Evolutionary conservation across 345 rosid genomes (phyloP).

Genomic region (Aethionema arabicum): DNA sequence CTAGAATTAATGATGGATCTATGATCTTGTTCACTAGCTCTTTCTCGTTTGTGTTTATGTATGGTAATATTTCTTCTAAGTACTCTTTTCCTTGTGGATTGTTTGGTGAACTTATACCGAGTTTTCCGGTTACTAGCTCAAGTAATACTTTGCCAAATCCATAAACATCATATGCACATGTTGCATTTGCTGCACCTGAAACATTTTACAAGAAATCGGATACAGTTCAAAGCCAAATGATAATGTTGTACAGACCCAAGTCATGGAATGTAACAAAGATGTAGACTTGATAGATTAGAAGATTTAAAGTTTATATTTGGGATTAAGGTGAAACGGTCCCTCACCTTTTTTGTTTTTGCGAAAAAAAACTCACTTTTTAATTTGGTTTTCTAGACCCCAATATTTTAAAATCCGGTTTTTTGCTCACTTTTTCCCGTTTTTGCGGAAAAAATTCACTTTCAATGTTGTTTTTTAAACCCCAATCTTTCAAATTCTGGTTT

Average conservation of each 20-base stretch:
- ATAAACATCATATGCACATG: conserved; percentile 80
- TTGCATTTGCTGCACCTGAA: conserved; percentile 60
- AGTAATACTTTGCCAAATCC: conserved; percentile 96
- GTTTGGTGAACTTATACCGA: conserved; percentile 75
- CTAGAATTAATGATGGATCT: conserved; percentile 84
- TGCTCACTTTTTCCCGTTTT: no score
- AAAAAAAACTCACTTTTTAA: no score
- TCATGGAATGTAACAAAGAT: background rate
- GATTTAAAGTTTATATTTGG: background rate
- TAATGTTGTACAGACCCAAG: conserved; percentile 2
- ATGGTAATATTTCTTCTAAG: conserved; percentile 69
- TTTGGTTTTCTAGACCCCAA: no score
- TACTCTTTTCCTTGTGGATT: conserved; percentile 61
- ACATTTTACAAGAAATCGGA: no score
- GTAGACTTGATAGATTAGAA: background rate
- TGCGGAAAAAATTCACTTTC: no score
- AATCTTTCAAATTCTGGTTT: no score
- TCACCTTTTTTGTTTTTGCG: no score
- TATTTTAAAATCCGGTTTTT: no score
- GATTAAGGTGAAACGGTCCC: no score
- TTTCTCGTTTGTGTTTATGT: conserved; percentile 84
- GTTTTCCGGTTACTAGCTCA: conserved; percentile 90
- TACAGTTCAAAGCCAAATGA: background rate
- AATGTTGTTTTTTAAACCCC: no score
- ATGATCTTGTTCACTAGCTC: conserved; percentile 86